Evolutionary conservation across 371 early-diverging fungal species (phyloP), one percentile per base, ranked within the genome.

Genomic region (Rhizomucor miehei): DNA sequence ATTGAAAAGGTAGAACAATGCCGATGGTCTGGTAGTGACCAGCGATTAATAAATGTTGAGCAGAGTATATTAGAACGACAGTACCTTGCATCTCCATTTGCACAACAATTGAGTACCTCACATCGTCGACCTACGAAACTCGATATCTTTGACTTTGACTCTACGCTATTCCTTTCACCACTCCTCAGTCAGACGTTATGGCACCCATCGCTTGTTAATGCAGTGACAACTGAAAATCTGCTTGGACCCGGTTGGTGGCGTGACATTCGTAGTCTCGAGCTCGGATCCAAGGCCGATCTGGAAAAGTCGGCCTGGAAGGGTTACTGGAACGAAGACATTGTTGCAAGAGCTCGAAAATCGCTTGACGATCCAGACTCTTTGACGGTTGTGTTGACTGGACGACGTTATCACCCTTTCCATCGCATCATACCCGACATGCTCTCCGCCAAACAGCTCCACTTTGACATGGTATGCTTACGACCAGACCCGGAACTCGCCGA

Each of bases 151-250:
- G 94, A 95, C 56, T 93, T 94, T 78, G 94, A 94, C 70, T 88
- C 90, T 34, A 94, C 95, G 0, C 71, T 94, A 16, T 93, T 93
- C 66, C 79, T 82, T 8, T 91, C 94, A 6, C 94, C 95, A 3
- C 48, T 82, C 5, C 85, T 94, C 20, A 93, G 90, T 54, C 80
- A 84, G 0, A 67, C 73, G 0, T 66, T 95, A 36, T 95, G 94
- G 94, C 79, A 87, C 43, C 40, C 57, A 1, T 58, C 60, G 11
- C 65, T 89, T 2, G 57, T 68, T 10, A 82, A 80, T 20, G 56
- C 69, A 29, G 59, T 88, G 12, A 82, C 77, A n/a, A 60, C 68
- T 11, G 75, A 83, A 35, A 82, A 83, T 50, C 65, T 83, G 6
- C 53, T 65, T 39, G 77, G 77, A 13, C 73, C 73, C 21, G 90